Evolutionary conservation across 441 rosid genomes (phyloP).

Genomic region (Gossypium gossypioides): DNA sequence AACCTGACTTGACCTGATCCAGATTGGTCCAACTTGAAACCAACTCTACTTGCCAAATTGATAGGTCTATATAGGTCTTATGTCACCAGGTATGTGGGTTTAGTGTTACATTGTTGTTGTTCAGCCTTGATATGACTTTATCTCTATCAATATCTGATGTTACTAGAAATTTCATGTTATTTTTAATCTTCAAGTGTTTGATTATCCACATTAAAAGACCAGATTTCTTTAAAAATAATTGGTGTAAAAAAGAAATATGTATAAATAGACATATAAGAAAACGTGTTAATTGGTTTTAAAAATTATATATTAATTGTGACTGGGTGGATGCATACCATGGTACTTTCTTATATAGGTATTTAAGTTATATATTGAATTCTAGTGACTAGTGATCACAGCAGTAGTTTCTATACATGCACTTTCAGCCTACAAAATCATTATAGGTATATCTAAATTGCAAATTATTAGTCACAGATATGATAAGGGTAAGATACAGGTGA

Average conservation of each 20-base stretch:
- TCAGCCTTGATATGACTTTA: background rate
- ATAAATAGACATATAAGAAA: background rate
- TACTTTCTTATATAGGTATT: background rate
- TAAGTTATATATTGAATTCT: background rate
- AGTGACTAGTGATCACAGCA: background rate
- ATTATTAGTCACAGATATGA: background rate
- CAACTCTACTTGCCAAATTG: background rate
- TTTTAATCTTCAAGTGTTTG: no score
- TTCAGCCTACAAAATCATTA: background rate
- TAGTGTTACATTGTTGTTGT: background rate
- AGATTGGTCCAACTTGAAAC: background rate
- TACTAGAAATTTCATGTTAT: background rate
- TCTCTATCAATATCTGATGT: background rate
- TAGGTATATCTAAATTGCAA: background rate
- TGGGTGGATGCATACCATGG: background rate
- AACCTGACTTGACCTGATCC: background rate
- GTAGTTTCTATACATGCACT: background rate
- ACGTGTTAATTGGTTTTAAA: background rate
- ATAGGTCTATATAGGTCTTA: no score
- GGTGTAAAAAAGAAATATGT: background rate
- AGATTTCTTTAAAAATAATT: no score
- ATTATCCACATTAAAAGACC: no score
- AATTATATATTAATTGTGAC: background rate
- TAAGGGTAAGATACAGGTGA: background rate
- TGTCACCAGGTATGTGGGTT: background rate